Conservation (phyloP, 1,284 basidiomycete species). For the Cryptococcus wingfieldii region DNA sequence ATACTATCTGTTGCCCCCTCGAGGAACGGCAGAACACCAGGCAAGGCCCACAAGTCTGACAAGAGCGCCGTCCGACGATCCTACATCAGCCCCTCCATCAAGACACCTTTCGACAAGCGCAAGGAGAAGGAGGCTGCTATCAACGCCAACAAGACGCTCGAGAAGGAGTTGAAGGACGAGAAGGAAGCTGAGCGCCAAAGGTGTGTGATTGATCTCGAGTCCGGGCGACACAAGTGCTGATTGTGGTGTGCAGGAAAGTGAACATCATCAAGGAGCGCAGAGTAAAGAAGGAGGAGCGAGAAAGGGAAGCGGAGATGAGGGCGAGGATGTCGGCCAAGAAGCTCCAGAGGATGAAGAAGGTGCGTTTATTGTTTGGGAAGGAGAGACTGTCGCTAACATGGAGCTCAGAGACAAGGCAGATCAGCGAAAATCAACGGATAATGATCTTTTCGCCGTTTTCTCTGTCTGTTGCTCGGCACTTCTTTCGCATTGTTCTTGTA, state of each 20-base stretch:
- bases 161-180: constrained; percentile 48
- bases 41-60: constrained; percentile 45
- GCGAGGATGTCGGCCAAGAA: constrained; percentile 51
- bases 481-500: not conserved
- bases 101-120: constrained; percentile 41
- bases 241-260: constrained; percentile 28
- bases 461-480: not conserved
- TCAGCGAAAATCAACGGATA: constrained; percentile 51
- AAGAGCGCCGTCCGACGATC: constrained; percentile 40
- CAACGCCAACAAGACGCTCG: constrained; percentile 41
- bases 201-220: constrained; percentile 22
- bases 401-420: constrained; percentile 42
- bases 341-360: constrained; percentile 50
- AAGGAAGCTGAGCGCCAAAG: constrained; percentile 38
- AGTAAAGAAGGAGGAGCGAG: constrained; percentile 44
- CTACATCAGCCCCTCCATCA: constrained; percentile 36
- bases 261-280: constrained; percentile 44
- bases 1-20: constrained; percentile 21
- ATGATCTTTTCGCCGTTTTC: not conserved
- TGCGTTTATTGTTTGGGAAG: constrained; percentile 8
- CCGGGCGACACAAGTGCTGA: not conserved
- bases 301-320: constrained; percentile 43
- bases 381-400: not conserved
- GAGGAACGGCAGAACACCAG: constrained; percentile 38
- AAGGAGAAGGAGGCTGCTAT: constrained; percentile 38